These are phyloP conservation scores for Tephrocybe rancida DNA, from an alignment of 768 basidiomycete species.

Conservation along the genomic window DNA sequence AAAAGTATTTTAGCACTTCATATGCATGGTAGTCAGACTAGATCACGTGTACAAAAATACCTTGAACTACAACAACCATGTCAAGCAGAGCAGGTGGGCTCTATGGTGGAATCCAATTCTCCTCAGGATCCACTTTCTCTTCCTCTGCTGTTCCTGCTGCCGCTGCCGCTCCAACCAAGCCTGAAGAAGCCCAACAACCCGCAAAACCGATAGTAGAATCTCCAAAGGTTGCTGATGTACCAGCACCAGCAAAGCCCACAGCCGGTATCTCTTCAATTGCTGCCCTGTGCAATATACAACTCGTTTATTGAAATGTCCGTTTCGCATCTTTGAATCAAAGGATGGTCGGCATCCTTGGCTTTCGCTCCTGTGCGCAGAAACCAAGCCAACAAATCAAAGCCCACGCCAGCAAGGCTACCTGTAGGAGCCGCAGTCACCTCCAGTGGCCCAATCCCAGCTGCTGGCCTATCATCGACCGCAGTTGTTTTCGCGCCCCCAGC, in stretches of 20 bases:
- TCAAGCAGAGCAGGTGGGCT: slow-evolving; percentile 82
- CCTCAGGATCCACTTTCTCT: slow-evolving; percentile 61
- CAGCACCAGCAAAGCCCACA: slow-evolving; percentile 45
- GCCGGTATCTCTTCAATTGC: slow-evolving; percentile 61
- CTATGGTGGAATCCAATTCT: slow-evolving; percentile 88
- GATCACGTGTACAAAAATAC: slow-evolving; percentile 16
- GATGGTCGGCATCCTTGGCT: slow-evolving; percentile 88
- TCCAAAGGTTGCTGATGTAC: slow-evolving; percentile 27
- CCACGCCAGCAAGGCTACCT: slow-evolving; percentile 52
- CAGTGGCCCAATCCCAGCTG: slow-evolving; percentile 28
- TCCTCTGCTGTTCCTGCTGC: slow-evolving; percentile 37
- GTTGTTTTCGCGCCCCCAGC: slow-evolving; percentile 73
- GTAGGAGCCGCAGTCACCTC: slow-evolving; percentile 63
- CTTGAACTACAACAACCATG: slow-evolving; percentile 44
- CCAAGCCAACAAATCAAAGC: slow-evolving; percentile 60
- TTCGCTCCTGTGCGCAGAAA: slow-evolving; percentile 82
- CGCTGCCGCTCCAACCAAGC: slow-evolving; percentile 21
- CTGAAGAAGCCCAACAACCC: not conserved
- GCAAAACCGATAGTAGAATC: slow-evolving; percentile 24
- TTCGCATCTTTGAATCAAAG: slow-evolving; percentile 47
- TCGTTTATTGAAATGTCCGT: slow-evolving; percentile 59
- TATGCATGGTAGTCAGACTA: slow-evolving; percentile 19
- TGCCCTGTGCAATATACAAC: slow-evolving; percentile 47
- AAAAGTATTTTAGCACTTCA: slow-evolving; percentile 63
- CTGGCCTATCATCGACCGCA: slow-evolving; percentile 54